Conservation (phyloP, 805 yeast genomes). For the Lachancea dasiensis region DNA sequence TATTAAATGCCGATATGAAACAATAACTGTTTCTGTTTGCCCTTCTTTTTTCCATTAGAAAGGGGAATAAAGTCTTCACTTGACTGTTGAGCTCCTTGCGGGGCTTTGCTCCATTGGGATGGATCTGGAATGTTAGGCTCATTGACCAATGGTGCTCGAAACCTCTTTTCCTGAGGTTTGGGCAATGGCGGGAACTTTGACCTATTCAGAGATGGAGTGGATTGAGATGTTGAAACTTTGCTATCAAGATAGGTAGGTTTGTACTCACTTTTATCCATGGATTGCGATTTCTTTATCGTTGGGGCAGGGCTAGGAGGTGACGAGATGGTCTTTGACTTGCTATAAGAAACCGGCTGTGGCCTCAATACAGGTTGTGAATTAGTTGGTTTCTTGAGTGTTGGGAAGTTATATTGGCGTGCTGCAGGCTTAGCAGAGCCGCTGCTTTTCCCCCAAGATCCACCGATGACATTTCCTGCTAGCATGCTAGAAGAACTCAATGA, state of each 20-base stretch:
- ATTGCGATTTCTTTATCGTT: neutral
- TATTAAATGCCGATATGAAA: constrained; percentile 44
- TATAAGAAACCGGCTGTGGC: constrained; percentile 11
- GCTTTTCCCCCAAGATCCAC: constrained; percentile 31
- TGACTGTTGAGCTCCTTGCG: constrained; percentile 5
- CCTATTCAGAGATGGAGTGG: constrained; percentile 14
- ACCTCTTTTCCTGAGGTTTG: constrained; percentile 19
- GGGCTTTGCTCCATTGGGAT: constrained; percentile 31
- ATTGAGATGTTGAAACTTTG: constrained; percentile 18
- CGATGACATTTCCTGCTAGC: constrained; percentile 16
- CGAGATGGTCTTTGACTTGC: constrained; percentile 1
- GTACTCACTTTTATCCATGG: constrained; percentile 8
- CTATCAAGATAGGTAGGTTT: constrained; percentile 30
- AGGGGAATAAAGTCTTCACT: constrained; percentile 1
- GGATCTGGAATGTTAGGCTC: constrained; percentile 35
- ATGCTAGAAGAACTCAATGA: constrained; percentile 12
- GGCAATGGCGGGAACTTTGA: constrained; percentile 46
- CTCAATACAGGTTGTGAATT: constrained; percentile 13
- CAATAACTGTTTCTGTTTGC: constrained; percentile 49
- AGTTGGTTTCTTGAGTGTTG: constrained; percentile 27
- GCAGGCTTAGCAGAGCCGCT: constrained; percentile 13
- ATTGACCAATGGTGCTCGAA: constrained; percentile 53
- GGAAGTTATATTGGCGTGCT: constrained; percentile 25
- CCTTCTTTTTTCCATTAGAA: constrained; percentile 33
- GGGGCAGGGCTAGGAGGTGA: constrained; percentile 11